These are phyloP conservation scores for Pisolithus albus DNA, from an alignment of 768 basidiomycete genomes.

Conservation along the genomic window DNA sequence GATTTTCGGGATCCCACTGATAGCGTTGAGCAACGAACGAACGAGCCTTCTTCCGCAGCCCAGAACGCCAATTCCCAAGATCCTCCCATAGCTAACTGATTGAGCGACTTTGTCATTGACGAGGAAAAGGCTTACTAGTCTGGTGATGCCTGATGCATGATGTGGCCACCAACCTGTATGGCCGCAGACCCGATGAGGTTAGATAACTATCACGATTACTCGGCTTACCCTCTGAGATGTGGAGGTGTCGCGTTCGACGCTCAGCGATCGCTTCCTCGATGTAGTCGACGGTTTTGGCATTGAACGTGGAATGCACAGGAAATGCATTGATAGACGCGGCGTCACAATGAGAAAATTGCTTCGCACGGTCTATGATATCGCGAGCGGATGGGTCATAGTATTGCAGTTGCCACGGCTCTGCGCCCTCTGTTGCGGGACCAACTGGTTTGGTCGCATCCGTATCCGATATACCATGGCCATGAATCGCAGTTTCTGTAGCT, in stretches of 20 bases:
- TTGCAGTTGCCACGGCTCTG: background rate
- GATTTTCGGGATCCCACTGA: constrained; percentile 5
- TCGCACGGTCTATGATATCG: background rate
- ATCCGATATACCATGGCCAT: too few species aligned
- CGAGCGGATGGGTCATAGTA: background rate
- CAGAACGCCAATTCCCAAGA: background rate
- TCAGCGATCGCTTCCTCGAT: background rate
- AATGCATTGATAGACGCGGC: background rate
- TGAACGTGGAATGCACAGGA: background rate
- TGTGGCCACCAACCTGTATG: background rate
- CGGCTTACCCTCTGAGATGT: background rate
- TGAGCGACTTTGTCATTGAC: background rate
- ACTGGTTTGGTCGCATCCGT: too few species aligned
- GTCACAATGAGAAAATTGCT: background rate
- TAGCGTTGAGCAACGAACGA: background rate
- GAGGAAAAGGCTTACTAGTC: background rate
- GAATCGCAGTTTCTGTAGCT: too few species aligned
- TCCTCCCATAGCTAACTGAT: constrained; percentile 4
- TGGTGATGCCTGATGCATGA: background rate
- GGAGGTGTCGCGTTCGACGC: background rate
- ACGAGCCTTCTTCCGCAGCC: constrained; percentile 1
- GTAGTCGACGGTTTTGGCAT: background rate
- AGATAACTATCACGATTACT: too few species aligned
- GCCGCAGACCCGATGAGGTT: too few species aligned
- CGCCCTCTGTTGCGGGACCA: too few species aligned